Evolutionary conservation across 2,329 filamentous ascomycete genomes (phyloP), one percentile per base, ranked within the genome.

Genomic region (Cladosporium sp.): DNA sequence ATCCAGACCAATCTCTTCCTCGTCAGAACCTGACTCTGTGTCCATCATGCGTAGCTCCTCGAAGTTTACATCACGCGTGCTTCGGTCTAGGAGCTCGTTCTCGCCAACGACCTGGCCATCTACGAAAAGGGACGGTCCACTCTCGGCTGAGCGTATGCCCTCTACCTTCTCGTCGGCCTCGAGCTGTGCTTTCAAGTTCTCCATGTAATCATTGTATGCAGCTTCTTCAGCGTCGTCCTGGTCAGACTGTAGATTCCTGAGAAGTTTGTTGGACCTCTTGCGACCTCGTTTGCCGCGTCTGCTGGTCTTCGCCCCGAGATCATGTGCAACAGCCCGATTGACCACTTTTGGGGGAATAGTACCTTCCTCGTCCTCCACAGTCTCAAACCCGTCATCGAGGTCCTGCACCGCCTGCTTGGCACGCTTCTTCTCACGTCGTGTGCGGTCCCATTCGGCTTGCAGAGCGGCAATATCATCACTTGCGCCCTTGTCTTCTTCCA

Each of bases 121-220:
- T 9, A 66, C 66, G 39, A 67, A 58, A 47, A 68, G 60, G 37
- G 67, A 67, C 39, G 66, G 66, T 4, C 67, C 60, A 44, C 58
- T 44, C 44, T 63, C 13, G 3, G 34, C 45, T 17, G 54, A 50
- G 8, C 47, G 45, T 17, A 44, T 49, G 9, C 44, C 45, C 9
- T 61, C 58, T 4, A 57, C 58, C 17, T 64, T 51, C 22, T 64
- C 65, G 48, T 62, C 61, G 24, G 61, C 65, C 4, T 70, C 64
- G 22, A 67, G 51, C 56, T 68, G 64, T 17, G 65, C 77, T 17
- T 73, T 73, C 65, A 89, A 78, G 60, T 91, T 90, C 42, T 82
- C 80, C 66, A 90, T 86, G 64, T 91, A 91, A 66, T 92, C 89
- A 1, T 83, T 62, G 39, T 69, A 67, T n/a, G 81, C 64, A 86